Evolutionary conservation across 805 yeast genomes (phyloP), one percentile per base, ranked within the genome.

Genomic region (Pichia membranifaciens): DNA sequence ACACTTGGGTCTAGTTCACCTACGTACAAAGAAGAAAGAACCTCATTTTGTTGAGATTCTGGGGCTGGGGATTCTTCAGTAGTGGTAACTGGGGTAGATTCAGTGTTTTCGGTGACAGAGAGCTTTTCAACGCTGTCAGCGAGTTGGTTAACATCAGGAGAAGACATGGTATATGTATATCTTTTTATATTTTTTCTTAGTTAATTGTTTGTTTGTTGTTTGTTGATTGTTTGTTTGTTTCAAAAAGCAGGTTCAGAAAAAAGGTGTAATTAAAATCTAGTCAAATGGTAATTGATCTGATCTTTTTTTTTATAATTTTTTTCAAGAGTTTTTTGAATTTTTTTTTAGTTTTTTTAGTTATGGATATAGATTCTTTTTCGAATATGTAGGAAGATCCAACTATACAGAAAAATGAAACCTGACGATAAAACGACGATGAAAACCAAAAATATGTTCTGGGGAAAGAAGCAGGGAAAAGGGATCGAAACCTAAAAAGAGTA

Each of bases 1-100:
- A 93, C 96, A 40, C 85, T 69, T 55, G 90, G 87, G 70, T 87
- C 95, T 62, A 93, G 82, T 74, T 93, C 99, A 65, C 99, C 98
- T 65, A 93, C 98, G 73, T 93, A 93, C 61, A 93, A 81, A 41
- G 97, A 88, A 55, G 93, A 93, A 51, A 84, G 74, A 51, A 78
- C 70, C 62, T 78, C 83, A 47, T 79, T 73, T 54, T 75, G 74
- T 48, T 61, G 61, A 41, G 69, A 65, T 47, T 70, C 61, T 65
- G 52, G 67, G 65, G 50, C 51, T 43, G 50, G 44, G 21, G 69
- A 56, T 48, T 59, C 59, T 49, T 62, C 69, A 50, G 63, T 56
- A 48, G 66, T 50, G 20, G 68, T 55, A 20, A 64, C 62, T 58
- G 65, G 59, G 21, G 65, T 54, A 37, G 58, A 60, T 39, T 54